Evolutionary conservation across 2,329 filamentous ascomycete species (phyloP).

Genomic region (Didymella arachidicola): DNA sequence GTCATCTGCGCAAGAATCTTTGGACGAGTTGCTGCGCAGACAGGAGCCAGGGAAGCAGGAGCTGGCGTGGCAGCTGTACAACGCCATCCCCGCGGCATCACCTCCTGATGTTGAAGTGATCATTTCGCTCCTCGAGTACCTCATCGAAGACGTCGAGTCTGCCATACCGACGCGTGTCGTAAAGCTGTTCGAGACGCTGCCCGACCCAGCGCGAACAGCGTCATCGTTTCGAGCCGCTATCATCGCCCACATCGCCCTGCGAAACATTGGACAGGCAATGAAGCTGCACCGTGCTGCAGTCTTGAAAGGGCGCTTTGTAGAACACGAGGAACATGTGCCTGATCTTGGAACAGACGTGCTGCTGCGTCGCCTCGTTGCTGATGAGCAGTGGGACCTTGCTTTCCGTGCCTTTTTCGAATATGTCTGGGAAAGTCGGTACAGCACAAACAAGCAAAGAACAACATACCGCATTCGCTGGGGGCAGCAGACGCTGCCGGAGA

Average conservation of each 20-base stretch:
- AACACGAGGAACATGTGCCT: constrained; percentile 11
- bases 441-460: constrained; percentile 10
- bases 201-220: constrained; percentile 46
- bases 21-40: constrained; percentile 29
- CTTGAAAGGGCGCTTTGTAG: constrained; percentile 1
- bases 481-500: constrained; percentile 20
- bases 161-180: constrained; percentile 55
- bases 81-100: constrained; percentile 30
- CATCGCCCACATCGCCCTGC: constrained; percentile 54
- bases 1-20: constrained; percentile 28
- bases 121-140: constrained; percentile 41
- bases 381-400: constrained; percentile 49
- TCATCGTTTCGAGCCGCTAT: constrained; percentile 57
- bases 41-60: constrained; percentile 34
- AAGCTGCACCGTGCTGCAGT: constrained; percentile 44
- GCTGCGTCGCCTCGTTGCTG: constrained; percentile 38
- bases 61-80: constrained; percentile 51
- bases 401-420: constrained; percentile 36
- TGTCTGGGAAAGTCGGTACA: constrained; percentile 15
- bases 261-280: constrained; percentile 50
- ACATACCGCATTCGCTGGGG: constrained; percentile 14
- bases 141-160: constrained; percentile 29
- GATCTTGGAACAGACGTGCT: constrained; percentile 43
- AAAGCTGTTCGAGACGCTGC: constrained; percentile 57
- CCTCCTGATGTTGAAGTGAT: constrained; percentile 16